phyloP scores from a whole-genome alignment of 78 protist species.

The Chrysochromulina parva region DNA sequence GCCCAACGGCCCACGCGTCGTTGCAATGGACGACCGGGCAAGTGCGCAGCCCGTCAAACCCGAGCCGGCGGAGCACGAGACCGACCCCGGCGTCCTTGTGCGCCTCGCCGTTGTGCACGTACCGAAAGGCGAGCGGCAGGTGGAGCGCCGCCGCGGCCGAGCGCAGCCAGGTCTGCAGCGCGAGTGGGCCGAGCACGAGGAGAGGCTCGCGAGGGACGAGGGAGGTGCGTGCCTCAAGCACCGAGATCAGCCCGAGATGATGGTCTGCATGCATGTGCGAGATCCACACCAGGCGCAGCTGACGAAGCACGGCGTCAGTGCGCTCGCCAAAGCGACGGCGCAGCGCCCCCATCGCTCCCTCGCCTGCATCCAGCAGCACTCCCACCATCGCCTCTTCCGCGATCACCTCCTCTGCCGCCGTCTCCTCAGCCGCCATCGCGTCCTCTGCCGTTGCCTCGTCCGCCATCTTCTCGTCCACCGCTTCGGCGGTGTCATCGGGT shows the following conservation, averaged over 20 bases:
- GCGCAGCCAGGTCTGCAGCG: slow-evolving; percentile 32
- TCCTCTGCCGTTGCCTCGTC: too few relatives aligned
- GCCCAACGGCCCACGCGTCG: slow-evolving; percentile 64
- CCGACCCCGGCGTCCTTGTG: neutral
- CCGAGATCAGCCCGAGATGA: slow-evolving; percentile 81
- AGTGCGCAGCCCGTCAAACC: neutral
- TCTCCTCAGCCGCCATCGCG: neutral
- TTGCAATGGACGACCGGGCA: slow-evolving; percentile 70
- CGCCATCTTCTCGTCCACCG: too few relatives aligned
- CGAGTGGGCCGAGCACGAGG: slow-evolving; percentile 32
- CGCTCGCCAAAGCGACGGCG: slow-evolving; percentile 65
- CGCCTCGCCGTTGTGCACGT: neutral
- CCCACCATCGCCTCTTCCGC: neutral
- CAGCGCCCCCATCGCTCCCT: slow-evolving; percentile 88
- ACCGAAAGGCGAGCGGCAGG: neutral
- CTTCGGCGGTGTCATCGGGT: too few relatives aligned
- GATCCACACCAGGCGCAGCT: neutral
- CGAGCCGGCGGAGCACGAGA: neutral
- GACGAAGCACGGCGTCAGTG: slow-evolving; percentile 26
- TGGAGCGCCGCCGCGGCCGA: neutral
- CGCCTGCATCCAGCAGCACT: slow-evolving; percentile 91
- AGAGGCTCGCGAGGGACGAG: neutral
- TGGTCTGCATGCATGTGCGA: slow-evolving; percentile 98
- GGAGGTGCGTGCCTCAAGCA: neutral
- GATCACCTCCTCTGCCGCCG: neutral